Base-by-base conservation (phyloP, 208 protist species). In the Spongospora subterranea region DNA sequence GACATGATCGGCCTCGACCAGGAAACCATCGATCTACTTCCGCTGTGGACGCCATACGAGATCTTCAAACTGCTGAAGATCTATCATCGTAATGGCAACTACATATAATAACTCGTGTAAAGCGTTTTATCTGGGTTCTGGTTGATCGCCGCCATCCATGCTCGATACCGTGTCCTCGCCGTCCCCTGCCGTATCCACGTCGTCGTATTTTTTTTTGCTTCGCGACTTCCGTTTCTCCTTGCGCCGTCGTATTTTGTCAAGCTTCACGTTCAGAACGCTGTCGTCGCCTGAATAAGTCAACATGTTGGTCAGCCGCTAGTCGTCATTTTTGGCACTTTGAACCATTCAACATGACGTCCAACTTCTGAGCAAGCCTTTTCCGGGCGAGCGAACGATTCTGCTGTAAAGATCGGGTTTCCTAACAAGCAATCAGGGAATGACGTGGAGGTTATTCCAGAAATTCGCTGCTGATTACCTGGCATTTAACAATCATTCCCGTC, bases 321-420 rank as follows among this genome's bases (percentile, higher is more conserved):
- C n/a, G 24, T 60, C 24, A 6, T 6, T 29, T 60, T 6, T 29
- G 13, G 50, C 6, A 60, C 6, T 29, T 60, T 29, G 50, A 24
- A 82, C 71, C 71, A 43, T 82, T 82, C 17, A 82, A 20, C 6
- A 17, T 13, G 6, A 35, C 6, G 71, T 82, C 71, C 35, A 82
- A 43, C n/a, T 82, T 35, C 35, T 35, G 17, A 43, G n/a, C n/a
- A 6, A 82, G n/a, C 35, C 71, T 35, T 35, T 82, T 82, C n/a
- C 71, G 71, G 6, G 71, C 71, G 6, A 82, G 6, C 6, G 71
- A 82, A 6, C 71, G 6, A 43, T 82, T 82, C 71, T 82, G 71
- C n/a, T 82, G 71, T n/a, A 82, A 43, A 13, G 71, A 82, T 17
- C 71, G 71, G 6, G 71, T 82, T 43, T 82, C 71, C 71, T 60